A percentile compares a stretch with the other conserved stretches of the same genome.
Conservation (phyloP, 768 basidiomycete genomes). For the Myochromella boudieri region DNA sequence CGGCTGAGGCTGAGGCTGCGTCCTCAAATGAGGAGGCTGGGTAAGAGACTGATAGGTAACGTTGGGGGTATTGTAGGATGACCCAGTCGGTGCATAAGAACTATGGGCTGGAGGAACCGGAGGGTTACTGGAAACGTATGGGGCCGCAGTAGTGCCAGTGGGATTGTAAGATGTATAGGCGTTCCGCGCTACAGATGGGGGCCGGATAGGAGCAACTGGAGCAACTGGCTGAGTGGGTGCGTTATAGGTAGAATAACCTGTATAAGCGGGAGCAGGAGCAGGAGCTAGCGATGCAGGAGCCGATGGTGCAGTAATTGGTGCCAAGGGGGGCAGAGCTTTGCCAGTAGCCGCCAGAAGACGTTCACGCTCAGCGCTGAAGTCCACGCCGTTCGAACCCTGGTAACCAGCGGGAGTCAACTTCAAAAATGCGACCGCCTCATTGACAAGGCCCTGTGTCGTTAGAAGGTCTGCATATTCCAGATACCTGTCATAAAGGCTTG, state of each 20-base stretch:
- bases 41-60: constrained; percentile 26
- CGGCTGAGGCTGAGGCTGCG: constrained; percentile 33
- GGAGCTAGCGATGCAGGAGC: constrained; percentile 19
- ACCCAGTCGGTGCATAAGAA: constrained; percentile 32
- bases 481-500: constrained; percentile 87
- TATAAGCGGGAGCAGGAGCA: constrained; percentile 21
- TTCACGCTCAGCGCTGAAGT: constrained; percentile 36
- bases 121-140: constrained; percentile 25
- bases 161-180: constrained; percentile 13
- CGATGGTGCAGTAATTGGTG: constrained; percentile 16
- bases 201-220: constrained; percentile 17
- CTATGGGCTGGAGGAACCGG: constrained; percentile 16
- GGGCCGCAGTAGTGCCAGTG: constrained; percentile 9
- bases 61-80: constrained; percentile 15
- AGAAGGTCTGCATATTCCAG: constrained; percentile 94
- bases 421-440: constrained; percentile 79
- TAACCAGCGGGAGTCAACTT: constrained; percentile 80
- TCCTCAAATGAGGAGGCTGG: constrained; percentile 41
- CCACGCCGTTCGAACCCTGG: constrained; percentile 51
- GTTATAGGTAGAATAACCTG: constrained; percentile 22
- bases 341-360: constrained; percentile 36
- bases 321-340: constrained; percentile 13
- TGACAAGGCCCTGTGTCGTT: constrained; percentile 84
- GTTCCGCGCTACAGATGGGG: constrained; percentile 13
- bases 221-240: constrained; percentile 15